A percentile compares a stretch with the other conserved stretches of the same genome.
Evolutionary conservation across 805 yeast species (phyloP).

Genomic region (Kluyveromyces dobzhanskii): DNA sequence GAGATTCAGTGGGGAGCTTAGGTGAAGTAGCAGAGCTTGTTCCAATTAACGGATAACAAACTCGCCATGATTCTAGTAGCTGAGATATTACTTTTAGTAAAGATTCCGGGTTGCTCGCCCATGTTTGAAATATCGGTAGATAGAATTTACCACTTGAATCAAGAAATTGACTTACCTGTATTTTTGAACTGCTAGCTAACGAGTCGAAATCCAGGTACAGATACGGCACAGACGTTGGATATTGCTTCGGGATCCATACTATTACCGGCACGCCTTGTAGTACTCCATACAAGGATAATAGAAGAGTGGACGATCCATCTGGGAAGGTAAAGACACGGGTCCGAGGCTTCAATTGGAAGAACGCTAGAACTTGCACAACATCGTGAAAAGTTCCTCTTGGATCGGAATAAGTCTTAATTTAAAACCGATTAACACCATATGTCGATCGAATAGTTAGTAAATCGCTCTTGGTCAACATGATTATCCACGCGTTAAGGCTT

Average conservation of each 20-base stretch:
- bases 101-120: slow-evolving; percentile 34
- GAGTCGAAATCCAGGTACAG: slow-evolving; percentile 46
- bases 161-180: slow-evolving; percentile 55
- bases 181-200: slow-evolving; percentile 34
- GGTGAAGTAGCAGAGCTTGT: not conserved
- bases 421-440: not conserved
- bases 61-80: slow-evolving; percentile 6
- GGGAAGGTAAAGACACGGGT: slow-evolving; percentile 55
- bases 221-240: slow-evolving; percentile 64
- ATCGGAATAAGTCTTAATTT: slow-evolving; percentile 42
- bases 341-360: slow-evolving; percentile 56
- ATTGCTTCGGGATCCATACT: slow-evolving; percentile 69
- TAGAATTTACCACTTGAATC: slow-evolving; percentile 67
- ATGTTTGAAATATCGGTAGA: slow-evolving; percentile 56
- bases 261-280: slow-evolving; percentile 46
- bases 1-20: slow-evolving; percentile 23
- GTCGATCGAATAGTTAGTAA: not conserved
- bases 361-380: slow-evolving; percentile 36
- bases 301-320: slow-evolving; percentile 49
- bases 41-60: not conserved
- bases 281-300: slow-evolving; percentile 58
- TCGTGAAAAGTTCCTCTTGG: slow-evolving; percentile 59
- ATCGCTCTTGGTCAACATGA: no score
- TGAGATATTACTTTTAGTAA: slow-evolving; percentile 12
- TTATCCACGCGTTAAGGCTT: no score